Base-by-base conservation (phyloP, 352 stramenopile species). In the Globisporangium lucens region DNA sequence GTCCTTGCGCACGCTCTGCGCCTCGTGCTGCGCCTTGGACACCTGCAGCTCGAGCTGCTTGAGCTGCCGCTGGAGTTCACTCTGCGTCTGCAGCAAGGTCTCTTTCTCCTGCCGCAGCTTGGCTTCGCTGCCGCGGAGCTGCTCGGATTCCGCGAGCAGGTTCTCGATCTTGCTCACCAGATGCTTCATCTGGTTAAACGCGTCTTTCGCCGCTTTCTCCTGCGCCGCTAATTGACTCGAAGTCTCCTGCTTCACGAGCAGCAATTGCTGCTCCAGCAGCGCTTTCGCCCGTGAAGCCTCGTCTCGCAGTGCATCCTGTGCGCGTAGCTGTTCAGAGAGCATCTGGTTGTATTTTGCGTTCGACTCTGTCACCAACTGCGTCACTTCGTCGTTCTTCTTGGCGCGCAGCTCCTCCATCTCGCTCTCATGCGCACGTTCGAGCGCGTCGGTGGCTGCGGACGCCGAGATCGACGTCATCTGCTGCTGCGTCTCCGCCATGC, bases 291-390 rank as follows among this genome's bases (percentile, higher is more conserved):
- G 65, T 55, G 69, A 66, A 0, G 73, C 56, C 33, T 79, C 74
- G 3, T 74, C 72, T 36, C 67, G 74, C 33, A 91, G 64, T 10
- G 65, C 71, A 59, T 94, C 83, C 67, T 90, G 83, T 4, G 69
- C 63, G n/a, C 75, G 79, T 13, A 96, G 65, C 65, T 95, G 85
- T 6, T 90, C 72, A 2, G 75, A 77, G 65, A 94, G 74, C 87
- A 96, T 93, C 35, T 71, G 61, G 61, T 89, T 89, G 67, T 86
- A 92, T 61, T 90, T 87, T 35, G 80, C 71, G 56, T 94, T 94
- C 9, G 75, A 82, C 46, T 73, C 83, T 9, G 75, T 89, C 49
- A 92, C 81, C 38, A 91, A 70, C 56, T 91, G 69, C 27, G 88
- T 76, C 30, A 90, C 61, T 61, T 97, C 89, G 24, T 86, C 72